Percentiles rank a stretch among this genome's conserved stretches.
These are phyloP conservation scores for Tuber melanosporum DNA, from an alignment of 495 filamentous ascomycete species.

Conservation along the genomic window DNA sequence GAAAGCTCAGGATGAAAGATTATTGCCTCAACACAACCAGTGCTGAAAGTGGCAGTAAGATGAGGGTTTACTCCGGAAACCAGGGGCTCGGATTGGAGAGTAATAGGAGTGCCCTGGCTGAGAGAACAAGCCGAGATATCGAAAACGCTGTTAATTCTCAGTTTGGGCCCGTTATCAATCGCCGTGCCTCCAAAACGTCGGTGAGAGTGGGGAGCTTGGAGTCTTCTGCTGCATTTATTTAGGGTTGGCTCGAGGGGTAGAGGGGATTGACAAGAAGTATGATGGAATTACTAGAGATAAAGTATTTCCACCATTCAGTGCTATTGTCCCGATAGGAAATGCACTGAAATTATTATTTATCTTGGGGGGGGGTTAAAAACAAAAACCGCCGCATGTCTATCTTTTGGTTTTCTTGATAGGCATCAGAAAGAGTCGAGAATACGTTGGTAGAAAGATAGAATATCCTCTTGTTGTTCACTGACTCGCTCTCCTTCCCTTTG, in stretches of 20 bases:
- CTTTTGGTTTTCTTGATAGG: background rate
- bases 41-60: constrained; percentile 9
- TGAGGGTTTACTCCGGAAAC: constrained; percentile 18
- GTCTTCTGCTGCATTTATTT: background rate
- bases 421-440: background rate
- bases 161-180: constrained; percentile 28
- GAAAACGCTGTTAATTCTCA: constrained; percentile 35
- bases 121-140: constrained; percentile 30
- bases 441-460: background rate
- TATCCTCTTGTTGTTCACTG: background rate
- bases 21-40: constrained; percentile 17
- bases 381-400: background rate
- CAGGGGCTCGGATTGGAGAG: constrained; percentile 24
- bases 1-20: constrained; percentile 29
- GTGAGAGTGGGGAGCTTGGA: background rate
- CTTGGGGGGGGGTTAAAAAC: background rate
- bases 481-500: background rate
- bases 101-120: constrained; percentile 24
- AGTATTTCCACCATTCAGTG: background rate
- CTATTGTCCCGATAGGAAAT: background rate
- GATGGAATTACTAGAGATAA: background rate
- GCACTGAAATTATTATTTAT: background rate
- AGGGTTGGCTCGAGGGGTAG: background rate
- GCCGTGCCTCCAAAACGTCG: background rate
- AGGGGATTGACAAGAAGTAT: background rate